These are phyloP conservation scores for Pichia sp. DNA, from an alignment of 1,139 yeast species.

Conservation along the genomic window DNA sequence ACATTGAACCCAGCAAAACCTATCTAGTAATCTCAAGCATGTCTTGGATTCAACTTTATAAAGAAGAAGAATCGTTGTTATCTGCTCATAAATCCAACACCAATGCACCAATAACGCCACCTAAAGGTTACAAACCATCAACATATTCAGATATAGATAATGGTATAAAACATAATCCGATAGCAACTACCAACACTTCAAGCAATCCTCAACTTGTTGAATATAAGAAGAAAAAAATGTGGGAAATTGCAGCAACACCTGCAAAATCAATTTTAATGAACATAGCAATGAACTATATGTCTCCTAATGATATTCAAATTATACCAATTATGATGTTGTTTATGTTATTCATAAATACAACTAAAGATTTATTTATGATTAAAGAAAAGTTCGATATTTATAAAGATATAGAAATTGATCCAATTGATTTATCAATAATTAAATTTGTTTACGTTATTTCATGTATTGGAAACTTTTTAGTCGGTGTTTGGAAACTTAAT, in stretches of 20 bases:
- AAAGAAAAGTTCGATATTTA: conserved; percentile 33
- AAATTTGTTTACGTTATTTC: conserved; percentile 38
- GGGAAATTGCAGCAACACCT: conserved; percentile 83
- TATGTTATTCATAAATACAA: conserved; percentile 73
- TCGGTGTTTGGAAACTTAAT: conserved; percentile 82
- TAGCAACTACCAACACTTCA: not conserved
- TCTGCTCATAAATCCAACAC: not conserved
- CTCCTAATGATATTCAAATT: conserved; percentile 84
- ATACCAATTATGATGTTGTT: conserved; percentile 89
- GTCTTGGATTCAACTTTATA: conserved; percentile 19
- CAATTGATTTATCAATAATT: conserved; percentile 21
- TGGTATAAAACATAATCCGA: not conserved
- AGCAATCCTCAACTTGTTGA: conserved; percentile 27
- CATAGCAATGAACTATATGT: conserved; percentile 83
- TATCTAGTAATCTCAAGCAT: not conserved
- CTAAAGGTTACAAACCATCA: conserved; percentile 19
- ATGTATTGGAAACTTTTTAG: conserved; percentile 58
- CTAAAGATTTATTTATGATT: conserved; percentile 62
- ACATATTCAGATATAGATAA: conserved; percentile 12
- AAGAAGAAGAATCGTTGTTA: conserved; percentile 4
- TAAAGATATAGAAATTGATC: conserved; percentile 17
- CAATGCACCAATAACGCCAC: conserved; percentile 12
- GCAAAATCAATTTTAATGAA: conserved; percentile 88
- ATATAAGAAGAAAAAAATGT: conserved; percentile 59
- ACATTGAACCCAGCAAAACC: too few relatives aligned